Conservation (phyloP, 495 filamentous ascomycete species). For the Neurospora sp. region DNA sequence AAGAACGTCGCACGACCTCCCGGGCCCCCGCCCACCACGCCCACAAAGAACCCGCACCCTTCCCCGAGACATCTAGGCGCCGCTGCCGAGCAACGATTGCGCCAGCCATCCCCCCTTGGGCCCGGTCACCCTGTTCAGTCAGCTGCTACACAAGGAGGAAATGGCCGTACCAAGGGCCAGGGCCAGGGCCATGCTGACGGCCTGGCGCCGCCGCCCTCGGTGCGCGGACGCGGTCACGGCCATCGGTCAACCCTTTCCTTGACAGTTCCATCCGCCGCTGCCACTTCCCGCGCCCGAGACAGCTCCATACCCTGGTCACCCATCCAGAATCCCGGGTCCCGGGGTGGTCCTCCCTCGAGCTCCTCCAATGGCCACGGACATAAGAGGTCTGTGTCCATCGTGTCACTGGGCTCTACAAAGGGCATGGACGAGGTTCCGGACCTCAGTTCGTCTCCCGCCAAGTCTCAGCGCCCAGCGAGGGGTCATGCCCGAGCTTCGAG, state of each 20-base stretch:
- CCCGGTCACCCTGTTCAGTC: constrained; percentile 2
- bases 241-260: constrained; percentile 51
- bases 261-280: constrained; percentile 36
- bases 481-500: constrained; percentile 76
- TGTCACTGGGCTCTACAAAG: constrained; percentile 68
- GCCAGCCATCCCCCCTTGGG: constrained; percentile 16
- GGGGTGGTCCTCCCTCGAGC: background rate
- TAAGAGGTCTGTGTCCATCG: constrained; percentile 82
- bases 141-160: background rate
- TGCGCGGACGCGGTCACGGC: constrained; percentile 25
- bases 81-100: constrained; percentile 8
- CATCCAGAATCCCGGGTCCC: background rate
- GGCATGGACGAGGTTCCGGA: constrained; percentile 26
- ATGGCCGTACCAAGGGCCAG: constrained; percentile 7
- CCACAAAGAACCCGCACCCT: background rate
- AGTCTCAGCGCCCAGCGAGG: constrained; percentile 41
- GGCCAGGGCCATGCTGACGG: constrained; percentile 13
- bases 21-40: background rate
- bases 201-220: constrained; percentile 26
- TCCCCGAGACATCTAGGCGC: background rate
- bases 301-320: constrained; percentile 22
- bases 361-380: constrained; percentile 29
- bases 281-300: constrained; percentile 25
- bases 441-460: constrained; percentile 3
- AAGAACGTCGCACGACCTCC: constrained; percentile 56